These are phyloP conservation scores for Fusarium papillatum DNA, from an alignment of 2,329 filamentous ascomycete genomes.

Conservation along the genomic window DNA sequence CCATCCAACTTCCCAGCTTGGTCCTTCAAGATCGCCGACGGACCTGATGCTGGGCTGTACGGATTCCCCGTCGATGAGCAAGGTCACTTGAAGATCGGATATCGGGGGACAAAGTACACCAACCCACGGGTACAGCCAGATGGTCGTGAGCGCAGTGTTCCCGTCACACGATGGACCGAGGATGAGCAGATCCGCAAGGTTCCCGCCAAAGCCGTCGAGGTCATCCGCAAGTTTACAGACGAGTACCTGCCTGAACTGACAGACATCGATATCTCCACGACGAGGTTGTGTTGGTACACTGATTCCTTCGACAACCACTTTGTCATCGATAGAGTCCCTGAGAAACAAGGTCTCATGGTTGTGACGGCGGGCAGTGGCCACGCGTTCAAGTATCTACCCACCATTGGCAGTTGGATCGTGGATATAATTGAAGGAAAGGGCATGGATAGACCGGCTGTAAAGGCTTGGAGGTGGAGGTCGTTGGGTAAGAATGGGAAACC, in stretches of 20 bases:
- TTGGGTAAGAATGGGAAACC: neutral
- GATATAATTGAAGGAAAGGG: slow-evolving; percentile 46
- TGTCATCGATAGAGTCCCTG: slow-evolving; percentile 52
- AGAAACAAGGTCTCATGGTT: slow-evolving; percentile 70
- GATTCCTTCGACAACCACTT: slow-evolving; percentile 49
- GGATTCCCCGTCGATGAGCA: slow-evolving; percentile 59
- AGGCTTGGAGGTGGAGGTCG: neutral
- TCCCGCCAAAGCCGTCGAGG: slow-evolving; percentile 43
- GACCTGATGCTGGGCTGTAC: slow-evolving; percentile 56
- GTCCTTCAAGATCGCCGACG: neutral
- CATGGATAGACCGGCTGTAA: neutral
- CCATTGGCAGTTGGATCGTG: slow-evolving; percentile 66
- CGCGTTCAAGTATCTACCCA: slow-evolving; percentile 66
- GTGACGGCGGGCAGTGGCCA: slow-evolving; percentile 64
- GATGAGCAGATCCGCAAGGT: slow-evolving; percentile 35
- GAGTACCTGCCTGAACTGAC: slow-evolving; percentile 58
- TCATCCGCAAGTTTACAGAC: slow-evolving; percentile 49
- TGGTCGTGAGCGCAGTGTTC: slow-evolving; percentile 52
- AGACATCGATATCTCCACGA: slow-evolving; percentile 52
- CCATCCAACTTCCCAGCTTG: neutral
- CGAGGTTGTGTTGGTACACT: slow-evolving; percentile 46
- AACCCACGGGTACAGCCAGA: slow-evolving; percentile 53
- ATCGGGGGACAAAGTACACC: slow-evolving; percentile 63
- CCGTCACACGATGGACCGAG: slow-evolving; percentile 52
- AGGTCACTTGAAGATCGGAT: slow-evolving; percentile 62